phyloP scores from a whole-genome alignment of 768 basidiomycete genomes.

The Lactarius akahatsu region DNA sequence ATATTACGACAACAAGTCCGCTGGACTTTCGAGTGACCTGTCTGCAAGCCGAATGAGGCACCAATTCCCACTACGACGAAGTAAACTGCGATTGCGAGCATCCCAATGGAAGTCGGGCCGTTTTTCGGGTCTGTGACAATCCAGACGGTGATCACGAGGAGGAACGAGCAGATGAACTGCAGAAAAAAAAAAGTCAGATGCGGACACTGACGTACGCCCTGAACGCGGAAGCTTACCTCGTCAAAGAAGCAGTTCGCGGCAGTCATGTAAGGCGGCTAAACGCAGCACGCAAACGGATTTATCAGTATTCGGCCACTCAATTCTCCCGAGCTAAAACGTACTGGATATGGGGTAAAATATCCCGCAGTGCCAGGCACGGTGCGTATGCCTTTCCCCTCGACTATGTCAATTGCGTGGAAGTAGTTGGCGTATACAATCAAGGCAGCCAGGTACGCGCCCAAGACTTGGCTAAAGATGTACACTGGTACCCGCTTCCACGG shows the following conservation, averaged over 20 bases:
- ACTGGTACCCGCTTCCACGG: conserved; percentile 77
- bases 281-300: background rate
- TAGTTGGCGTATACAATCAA: conserved; percentile 62
- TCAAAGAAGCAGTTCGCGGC: conserved; percentile 45
- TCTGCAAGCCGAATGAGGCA: conserved; percentile 57
- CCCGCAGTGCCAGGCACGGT: conserved; percentile 53
- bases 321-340: conserved; percentile 34
- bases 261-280: conserved; percentile 42
- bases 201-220: background rate
- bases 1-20: no score
- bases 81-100: conserved; percentile 56
- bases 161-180: conserved; percentile 53
- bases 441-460: conserved; percentile 61
- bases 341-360: conserved; percentile 61
- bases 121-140: conserved; percentile 55
- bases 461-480: conserved; percentile 59
- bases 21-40: conserved; percentile 31
- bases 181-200: conserved; percentile 2
- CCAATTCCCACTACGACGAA: conserved; percentile 57
- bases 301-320: background rate
- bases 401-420: conserved; percentile 60
- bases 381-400: conserved; percentile 54
- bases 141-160: conserved; percentile 54
- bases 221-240: conserved; percentile 35
- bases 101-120: conserved; percentile 46